Base-by-base conservation (phyloP, 2,329 filamentous ascomycete species). In the Exophiala oligosperma region DNA sequence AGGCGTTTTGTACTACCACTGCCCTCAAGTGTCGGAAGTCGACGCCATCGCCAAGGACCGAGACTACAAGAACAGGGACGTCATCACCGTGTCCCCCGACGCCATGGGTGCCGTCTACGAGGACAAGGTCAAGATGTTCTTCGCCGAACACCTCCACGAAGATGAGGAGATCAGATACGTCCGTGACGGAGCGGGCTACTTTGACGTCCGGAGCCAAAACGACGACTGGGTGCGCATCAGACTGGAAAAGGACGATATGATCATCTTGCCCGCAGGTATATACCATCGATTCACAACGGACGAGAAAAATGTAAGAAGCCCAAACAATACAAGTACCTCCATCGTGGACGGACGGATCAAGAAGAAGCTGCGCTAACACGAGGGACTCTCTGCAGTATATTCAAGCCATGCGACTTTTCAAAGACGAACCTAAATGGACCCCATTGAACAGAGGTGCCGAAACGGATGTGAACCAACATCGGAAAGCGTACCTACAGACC, bases 121-220 rank as follows among this genome's bases (percentile, higher is more conserved):
- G 76, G 84, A 89, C 63, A 97, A 97, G 76, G 91, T 99, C 63
- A 92, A 91, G 78, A 85, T 77, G 66, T 99, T 99, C 79, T 99
- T 97, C 79, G 74, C 89, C 68, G 94, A 99, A 81, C 94, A 99
- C 74, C 75, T 99, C 68, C 94, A 99, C 72, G 94, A 99, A 78
- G 94, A 99, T 67, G 94, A 99, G 78, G 94, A 99, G 81, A 99
- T 99, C 66, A 82, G 94, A 49, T 99, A 97, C 70, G 92, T 99
- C 66, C 81, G 91, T 32, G 92, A 88, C 61, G 94, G 94, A 0
- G 83, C 84, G 55, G 94, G 94, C 0, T 99, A 89, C 74, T 99
- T 99, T 72, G 94, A 99, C 75, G 92, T 99, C 2, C 81, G 94
- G 49, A 88, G 85, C 69, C 80, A 89, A 73, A 84, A 83, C 21